Base-by-base conservation (phyloP, 805 yeast genomes). In the Spathaspora arborariae region DNA sequence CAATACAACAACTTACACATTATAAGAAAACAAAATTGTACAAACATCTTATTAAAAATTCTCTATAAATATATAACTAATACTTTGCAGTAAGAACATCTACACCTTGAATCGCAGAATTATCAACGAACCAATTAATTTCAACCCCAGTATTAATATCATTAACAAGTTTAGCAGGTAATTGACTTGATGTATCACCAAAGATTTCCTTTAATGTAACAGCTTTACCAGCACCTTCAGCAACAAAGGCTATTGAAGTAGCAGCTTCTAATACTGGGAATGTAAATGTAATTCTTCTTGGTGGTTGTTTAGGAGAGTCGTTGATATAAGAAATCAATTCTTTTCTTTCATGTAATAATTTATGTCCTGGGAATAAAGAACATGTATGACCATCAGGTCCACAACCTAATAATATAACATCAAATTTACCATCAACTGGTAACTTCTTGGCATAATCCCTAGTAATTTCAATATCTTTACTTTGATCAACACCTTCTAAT, bases 301-400 rank as follows among this genome's bases (percentile, higher is more conserved):
- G 84, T 36, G 97, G 97, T 26, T 96, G 96, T 67, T 91, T 91
- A 64, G 97, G 97, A 9, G 96, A 86, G 63, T 90, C 92, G 43
- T 76, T 74, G 51, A 91, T 79, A 57, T 80, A 67, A 8, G 91
- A 80, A 47, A 90, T 83, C 37, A 66, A 64, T 50, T 73, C 68
- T 8, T 62, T 42, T 21, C 68, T 63, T 60, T 85, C 92, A 33
- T 75, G 52, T 47, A 90, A 72, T 56, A 88, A 74, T 50, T 64
- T 57, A 63, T 89, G 96, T 34, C 85, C 90, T 10, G 97, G 97
- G 79, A 90, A 90, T 52, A 90, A 72, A 1, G 97, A 90, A 69
- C 96, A 88, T 4, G 96, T 90, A 65, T 90, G 97, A 34, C 97
- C 97, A 59, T 90, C 97, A 30, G 97, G 97, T 6, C 97, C 97